phyloP scores from a whole-genome alignment of 441 rosid genomes.

The Raphanus hybrid region DNA sequence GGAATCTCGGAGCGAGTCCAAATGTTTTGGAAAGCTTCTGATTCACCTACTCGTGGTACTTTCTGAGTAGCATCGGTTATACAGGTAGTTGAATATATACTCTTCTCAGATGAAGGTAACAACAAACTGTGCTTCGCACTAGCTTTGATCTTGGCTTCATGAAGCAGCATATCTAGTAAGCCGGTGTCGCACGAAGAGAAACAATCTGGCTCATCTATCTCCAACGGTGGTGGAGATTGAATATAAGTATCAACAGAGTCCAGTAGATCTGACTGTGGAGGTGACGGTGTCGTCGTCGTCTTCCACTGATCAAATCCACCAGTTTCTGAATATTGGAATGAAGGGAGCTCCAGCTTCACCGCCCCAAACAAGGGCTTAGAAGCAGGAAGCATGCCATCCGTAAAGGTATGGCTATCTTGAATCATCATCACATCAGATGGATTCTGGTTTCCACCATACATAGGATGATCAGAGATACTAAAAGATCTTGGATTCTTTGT shows the following conservation, averaged over 20 bases:
- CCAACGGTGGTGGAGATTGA: constrained; percentile 80
- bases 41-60: not conserved
- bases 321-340: constrained; percentile 97
- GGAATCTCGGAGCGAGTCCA: constrained; percentile 41
- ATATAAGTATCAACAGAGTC: constrained; percentile 77
- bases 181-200: constrained; percentile 85
- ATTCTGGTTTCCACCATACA: constrained; percentile 46
- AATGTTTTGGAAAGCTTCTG: constrained; percentile 36
- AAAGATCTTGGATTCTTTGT: constrained; percentile 57
- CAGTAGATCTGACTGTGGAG: constrained; percentile 60
- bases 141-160: constrained; percentile 76
- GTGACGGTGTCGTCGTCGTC: constrained; percentile 57
- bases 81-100: constrained; percentile 54
- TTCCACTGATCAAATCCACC: constrained; percentile 73
- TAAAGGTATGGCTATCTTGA: constrained; percentile 81
- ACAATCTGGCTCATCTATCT: constrained; percentile 55
- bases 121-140: constrained; percentile 69
- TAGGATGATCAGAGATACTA: constrained; percentile 54
- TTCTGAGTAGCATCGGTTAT: not conserved
- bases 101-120: constrained; percentile 63
- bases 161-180: constrained; percentile 88
- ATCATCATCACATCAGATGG: constrained; percentile 58
- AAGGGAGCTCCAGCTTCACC: constrained; percentile 99
- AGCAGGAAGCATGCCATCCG: constrained; percentile 90
- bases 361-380: constrained; percentile 75